These are phyloP conservation scores for Hypomontagnella monticulosa DNA, from an alignment of 495 filamentous ascomycete species.

Conservation along the genomic window DNA sequence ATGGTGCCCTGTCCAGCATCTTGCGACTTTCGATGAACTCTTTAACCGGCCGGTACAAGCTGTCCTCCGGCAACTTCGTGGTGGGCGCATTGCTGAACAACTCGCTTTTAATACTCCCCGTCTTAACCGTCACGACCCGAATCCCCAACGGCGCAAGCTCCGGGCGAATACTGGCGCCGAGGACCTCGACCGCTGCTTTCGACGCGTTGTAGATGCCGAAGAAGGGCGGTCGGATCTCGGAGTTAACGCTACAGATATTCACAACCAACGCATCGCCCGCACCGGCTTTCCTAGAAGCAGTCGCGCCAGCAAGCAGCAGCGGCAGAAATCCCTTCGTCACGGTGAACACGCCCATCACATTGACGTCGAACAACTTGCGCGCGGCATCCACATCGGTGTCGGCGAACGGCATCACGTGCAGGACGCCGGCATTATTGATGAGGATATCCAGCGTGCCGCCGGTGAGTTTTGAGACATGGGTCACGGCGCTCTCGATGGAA, in stretches of 20 bases:
- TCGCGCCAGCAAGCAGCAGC: constrained; percentile 54
- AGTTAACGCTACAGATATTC: constrained; percentile 60
- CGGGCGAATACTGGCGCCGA: constrained; percentile 57
- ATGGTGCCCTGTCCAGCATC: constrained; percentile 22
- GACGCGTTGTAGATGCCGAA: constrained; percentile 61
- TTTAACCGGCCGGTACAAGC: constrained; percentile 35
- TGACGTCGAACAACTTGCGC: constrained; percentile 61
- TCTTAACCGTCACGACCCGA: constrained; percentile 47
- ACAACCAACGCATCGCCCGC: constrained; percentile 54
- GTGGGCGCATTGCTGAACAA: constrained; percentile 34
- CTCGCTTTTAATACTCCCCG: constrained; percentile 37
- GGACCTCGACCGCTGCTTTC: constrained; percentile 61
- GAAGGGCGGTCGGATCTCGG: constrained; percentile 46
- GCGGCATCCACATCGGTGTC: constrained; percentile 59
- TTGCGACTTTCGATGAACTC: constrained; percentile 41
- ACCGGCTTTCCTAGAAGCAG: constrained; percentile 26
- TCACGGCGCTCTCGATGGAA: constrained; percentile 51
- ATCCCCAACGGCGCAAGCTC: constrained; percentile 65
- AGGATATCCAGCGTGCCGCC: constrained; percentile 59
- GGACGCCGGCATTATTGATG: constrained; percentile 65
- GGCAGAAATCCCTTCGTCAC: constrained; percentile 64
- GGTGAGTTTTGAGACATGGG: constrained; percentile 35
- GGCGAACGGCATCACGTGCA: constrained; percentile 54
- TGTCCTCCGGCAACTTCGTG: constrained; percentile 35
- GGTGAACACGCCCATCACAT: constrained; percentile 62